Evolutionary conservation across 768 basidiomycete species (phyloP).

Genomic region (Lactarius quietus): DNA sequence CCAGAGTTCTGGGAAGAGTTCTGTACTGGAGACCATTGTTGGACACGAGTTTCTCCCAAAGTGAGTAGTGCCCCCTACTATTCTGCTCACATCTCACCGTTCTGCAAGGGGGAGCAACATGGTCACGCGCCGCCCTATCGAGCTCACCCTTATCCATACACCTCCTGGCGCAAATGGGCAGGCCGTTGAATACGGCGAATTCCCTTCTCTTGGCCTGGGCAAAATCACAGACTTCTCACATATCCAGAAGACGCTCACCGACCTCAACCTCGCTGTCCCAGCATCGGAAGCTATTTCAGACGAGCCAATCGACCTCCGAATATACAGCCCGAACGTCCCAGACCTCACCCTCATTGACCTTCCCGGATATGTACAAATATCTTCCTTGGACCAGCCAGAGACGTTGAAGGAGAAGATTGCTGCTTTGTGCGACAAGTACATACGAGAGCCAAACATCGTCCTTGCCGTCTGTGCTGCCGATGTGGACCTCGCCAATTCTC

Average conservation of each 20-base stretch:
- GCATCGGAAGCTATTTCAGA: constrained; percentile 87
- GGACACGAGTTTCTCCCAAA: constrained; percentile 98
- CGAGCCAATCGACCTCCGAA: constrained; percentile 94
- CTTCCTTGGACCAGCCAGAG: constrained; percentile 95
- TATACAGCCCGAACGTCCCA: constrained; percentile 93
- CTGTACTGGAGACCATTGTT: constrained; percentile 94
- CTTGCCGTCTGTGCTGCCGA: constrained; percentile 99
- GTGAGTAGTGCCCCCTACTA: constrained; percentile 46
- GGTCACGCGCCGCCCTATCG: constrained; percentile 98
- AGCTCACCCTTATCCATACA: constrained; percentile 93
- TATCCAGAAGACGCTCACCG: constrained; percentile 89
- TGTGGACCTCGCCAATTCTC: constrained; percentile 97
- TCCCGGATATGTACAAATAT: constrained; percentile 95
- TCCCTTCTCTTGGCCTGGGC: constrained; percentile 84
- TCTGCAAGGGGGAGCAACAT: constrained; percentile 88
- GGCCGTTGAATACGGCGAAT: constrained; percentile 85
- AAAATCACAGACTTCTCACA: constrained; percentile 88
- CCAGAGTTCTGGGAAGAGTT: constrained; percentile 98
- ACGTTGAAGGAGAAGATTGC: constrained; percentile 91
- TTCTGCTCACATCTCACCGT: constrained; percentile 9
- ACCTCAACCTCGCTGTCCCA: constrained; percentile 92
- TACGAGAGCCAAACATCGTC: constrained; percentile 99
- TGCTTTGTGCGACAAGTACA: constrained; percentile 89
- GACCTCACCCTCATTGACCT: constrained; percentile 97
- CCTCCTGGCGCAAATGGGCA: constrained; percentile 55